Conservation (phyloP, 345 rosid species). For the Cardamine occulta region DNA sequence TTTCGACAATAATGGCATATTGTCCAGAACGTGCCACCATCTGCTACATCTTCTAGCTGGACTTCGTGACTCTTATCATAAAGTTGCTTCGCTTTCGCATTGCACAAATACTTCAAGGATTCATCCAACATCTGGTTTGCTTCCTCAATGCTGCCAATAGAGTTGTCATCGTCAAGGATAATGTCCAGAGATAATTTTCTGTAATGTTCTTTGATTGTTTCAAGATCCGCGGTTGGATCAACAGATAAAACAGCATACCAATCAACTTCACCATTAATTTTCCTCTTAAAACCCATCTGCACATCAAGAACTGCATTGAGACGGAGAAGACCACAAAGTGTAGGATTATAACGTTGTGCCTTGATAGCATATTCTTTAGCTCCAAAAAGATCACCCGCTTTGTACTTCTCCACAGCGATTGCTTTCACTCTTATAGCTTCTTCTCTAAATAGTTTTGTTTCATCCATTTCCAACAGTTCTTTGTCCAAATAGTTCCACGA, state of each 20-base stretch:
- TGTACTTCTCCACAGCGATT: conserved; percentile 56
- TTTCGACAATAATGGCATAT: neutral
- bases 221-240: conserved; percentile 50
- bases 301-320: conserved; percentile 50
- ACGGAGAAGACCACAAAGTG: conserved; percentile 56
- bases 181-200: conserved; percentile 47
- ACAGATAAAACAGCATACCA: conserved; percentile 59
- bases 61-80: conserved; percentile 49
- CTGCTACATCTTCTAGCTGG: neutral
- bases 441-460: conserved; percentile 5
- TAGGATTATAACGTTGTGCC: conserved; percentile 48
- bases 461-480: neutral
- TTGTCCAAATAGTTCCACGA: neutral
- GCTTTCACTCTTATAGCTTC: conserved; percentile 51
- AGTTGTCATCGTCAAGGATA: conserved; percentile 51
- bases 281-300: conserved; percentile 35
- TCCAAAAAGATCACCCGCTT: conserved; percentile 46
- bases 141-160: conserved; percentile 51
- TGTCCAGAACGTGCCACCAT: neutral
- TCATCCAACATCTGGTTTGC: conserved; percentile 55
- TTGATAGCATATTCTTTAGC: conserved; percentile 50
- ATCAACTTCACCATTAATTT: conserved; percentile 50
- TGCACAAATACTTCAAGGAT: conserved; percentile 50
- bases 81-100: conserved; percentile 39
- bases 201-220: conserved; percentile 47